Evolutionary conservation across 805 yeast genomes (phyloP).

Genomic region (Saccharomycopsis sp.): DNA sequence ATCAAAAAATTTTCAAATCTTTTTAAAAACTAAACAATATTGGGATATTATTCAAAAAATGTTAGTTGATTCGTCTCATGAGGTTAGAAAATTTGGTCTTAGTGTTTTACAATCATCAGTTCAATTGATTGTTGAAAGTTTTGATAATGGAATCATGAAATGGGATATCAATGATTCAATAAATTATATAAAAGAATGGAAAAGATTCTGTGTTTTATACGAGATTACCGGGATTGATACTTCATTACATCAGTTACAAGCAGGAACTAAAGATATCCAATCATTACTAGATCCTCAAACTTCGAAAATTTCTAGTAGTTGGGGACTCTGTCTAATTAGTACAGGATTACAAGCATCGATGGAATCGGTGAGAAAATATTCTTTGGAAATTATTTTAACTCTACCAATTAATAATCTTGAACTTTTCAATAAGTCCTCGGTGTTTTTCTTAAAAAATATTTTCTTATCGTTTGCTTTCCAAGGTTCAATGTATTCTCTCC

Average conservation of each 20-base stretch:
- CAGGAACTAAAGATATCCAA: constrained; percentile 53
- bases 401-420: constrained; percentile 37
- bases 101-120: constrained; percentile 57
- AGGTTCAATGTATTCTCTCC: constrained; percentile 47
- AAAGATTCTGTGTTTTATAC: constrained; percentile 57
- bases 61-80: constrained; percentile 46
- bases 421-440: constrained; percentile 31
- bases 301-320: constrained; percentile 49
- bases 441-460: constrained; percentile 27
- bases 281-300: constrained; percentile 20
- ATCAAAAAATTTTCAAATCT: constrained; percentile 11
- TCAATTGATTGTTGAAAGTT: constrained; percentile 28
- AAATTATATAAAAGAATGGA: constrained; percentile 46
- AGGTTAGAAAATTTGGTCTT: constrained; percentile 56
- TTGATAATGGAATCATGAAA: constrained; percentile 26
- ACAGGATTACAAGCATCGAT: constrained; percentile 68
- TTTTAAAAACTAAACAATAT: constrained; percentile 26
- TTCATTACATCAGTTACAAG: constrained; percentile 76
- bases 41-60: constrained; percentile 54
- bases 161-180: constrained; percentile 32
- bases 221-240: constrained; percentile 81
- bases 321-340: constrained; percentile 66
- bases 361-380: constrained; percentile 64
- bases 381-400: constrained; percentile 44
- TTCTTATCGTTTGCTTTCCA: constrained; percentile 52